Percentiles rank a stretch among this genome's conserved stretches.
These are phyloP conservation scores for Trapa incisa DNA, from an alignment of 345 rosid genomes.

Conservation along the genomic window DNA sequence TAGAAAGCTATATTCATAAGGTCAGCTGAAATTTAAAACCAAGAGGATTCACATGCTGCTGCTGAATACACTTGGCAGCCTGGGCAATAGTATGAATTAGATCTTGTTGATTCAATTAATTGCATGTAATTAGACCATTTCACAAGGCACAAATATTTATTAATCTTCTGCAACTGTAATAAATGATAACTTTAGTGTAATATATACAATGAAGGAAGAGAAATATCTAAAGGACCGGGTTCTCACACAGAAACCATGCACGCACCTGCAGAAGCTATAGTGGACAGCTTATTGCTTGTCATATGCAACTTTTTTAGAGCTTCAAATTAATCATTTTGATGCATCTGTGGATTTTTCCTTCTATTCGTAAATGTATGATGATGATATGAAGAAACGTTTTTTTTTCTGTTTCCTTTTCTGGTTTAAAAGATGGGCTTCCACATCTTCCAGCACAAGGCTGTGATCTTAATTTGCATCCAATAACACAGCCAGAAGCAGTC, in stretches of 20 bases:
- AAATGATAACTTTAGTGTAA: neutral
- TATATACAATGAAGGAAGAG: neutral
- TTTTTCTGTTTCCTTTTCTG: too few relatives aligned
- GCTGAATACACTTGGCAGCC: neutral
- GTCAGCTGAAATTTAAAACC: neutral
- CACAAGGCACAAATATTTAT: neutral
- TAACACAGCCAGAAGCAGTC: slow-evolving; percentile 13
- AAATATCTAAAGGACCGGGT: neutral
- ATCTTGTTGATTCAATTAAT: neutral
- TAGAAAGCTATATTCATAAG: neutral
- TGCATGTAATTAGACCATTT: neutral
- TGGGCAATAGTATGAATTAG: neutral
- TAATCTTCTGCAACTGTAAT: neutral
- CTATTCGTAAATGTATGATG: neutral
- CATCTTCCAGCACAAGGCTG: slow-evolving; percentile 9
- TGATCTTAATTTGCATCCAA: slow-evolving; percentile 24
- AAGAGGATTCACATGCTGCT: neutral
- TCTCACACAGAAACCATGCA: neutral
- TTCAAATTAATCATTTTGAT: neutral
- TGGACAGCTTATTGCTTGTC: neutral
- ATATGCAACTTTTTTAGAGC: neutral
- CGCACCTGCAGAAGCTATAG: neutral
- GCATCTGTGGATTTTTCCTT: neutral
- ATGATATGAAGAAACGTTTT: neutral
- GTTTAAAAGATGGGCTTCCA: slow-evolving; percentile 17